Conservation (phyloP, 2,329 filamentous ascomycete species). For the Sporothrix pseudoabietina region DNA sequence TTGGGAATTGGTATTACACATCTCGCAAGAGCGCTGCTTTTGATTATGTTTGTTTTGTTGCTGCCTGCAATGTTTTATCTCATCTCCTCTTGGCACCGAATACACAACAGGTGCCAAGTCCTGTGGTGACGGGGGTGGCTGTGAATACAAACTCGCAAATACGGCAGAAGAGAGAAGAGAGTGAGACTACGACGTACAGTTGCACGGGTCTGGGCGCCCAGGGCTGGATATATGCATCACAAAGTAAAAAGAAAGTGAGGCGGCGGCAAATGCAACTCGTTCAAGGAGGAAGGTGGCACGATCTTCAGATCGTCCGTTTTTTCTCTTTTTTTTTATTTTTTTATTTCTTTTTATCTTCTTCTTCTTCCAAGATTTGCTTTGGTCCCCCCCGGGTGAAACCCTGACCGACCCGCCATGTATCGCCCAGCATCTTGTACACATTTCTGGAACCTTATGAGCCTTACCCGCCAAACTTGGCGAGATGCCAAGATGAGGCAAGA, state of each 20-base stretch:
- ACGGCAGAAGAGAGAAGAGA: background rate
- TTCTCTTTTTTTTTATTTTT: background rate
- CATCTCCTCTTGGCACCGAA: constrained; percentile 20
- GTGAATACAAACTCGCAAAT: background rate
- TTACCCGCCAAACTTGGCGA: background rate
- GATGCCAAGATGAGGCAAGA: background rate
- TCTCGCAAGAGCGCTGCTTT: background rate
- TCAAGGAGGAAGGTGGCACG: background rate
- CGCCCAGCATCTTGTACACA: background rate
- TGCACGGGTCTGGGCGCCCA: background rate
- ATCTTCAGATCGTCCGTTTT: background rate
- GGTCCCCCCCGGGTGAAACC: background rate
- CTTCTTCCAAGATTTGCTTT: background rate
- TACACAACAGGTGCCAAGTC: constrained; percentile 29
- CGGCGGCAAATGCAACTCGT: background rate
- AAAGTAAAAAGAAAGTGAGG: background rate
- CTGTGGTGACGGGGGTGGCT: constrained; percentile 16
- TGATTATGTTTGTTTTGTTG: background rate
- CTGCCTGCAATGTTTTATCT: background rate
- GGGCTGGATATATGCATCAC: background rate
- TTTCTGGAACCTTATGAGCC: background rate
- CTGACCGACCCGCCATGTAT: background rate
- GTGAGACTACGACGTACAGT: background rate
- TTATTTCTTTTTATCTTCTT: too few relatives aligned
- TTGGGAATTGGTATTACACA: background rate